Evolutionary conservation across 1,139 yeast genomes (phyloP).

Genomic region (Protomyces lactucae-debilis): DNA sequence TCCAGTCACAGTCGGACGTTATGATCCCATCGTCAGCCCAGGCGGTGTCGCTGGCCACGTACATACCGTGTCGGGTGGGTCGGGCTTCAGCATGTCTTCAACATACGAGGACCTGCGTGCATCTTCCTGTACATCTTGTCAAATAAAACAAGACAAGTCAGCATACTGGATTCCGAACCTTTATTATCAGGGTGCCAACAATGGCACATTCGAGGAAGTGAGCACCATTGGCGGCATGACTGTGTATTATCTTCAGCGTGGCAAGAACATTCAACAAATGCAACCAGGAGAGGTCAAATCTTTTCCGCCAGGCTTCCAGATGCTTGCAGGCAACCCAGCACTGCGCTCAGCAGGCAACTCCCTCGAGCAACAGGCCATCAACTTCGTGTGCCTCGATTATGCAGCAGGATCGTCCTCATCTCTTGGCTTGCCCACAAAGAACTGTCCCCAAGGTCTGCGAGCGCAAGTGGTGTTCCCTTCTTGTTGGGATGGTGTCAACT

Average conservation of each 20-base stretch:
- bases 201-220: conserved; percentile 21
- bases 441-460: conserved; percentile 28
- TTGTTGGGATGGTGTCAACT: conserved; percentile 30
- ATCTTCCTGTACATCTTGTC: conserved; percentile 26
- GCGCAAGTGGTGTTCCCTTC: conserved; percentile 28
- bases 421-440: conserved; percentile 7
- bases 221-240: conserved; percentile 24
- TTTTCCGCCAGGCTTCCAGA: conserved; percentile 29
- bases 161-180: conserved; percentile 27
- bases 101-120: conserved; percentile 16
- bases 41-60: conserved; percentile 24
- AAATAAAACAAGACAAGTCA: conserved; percentile 22
- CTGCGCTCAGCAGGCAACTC: conserved; percentile 1
- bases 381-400: conserved; percentile 25
- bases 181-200: conserved; percentile 14
- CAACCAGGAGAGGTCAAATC: conserved; percentile 11
- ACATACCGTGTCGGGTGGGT: conserved; percentile 23
- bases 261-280: conserved; percentile 17
- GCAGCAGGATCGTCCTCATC: conserved; percentile 25
- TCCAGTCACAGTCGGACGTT: conserved; percentile 22
- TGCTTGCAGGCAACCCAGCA: conserved; percentile 28
- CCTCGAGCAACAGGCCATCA: conserved; percentile 22
- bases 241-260: conserved; percentile 28
- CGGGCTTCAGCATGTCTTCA: conserved; percentile 12
- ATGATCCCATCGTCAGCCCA: conserved; percentile 24